phyloP scores from a whole-genome alignment of 768 basidiomycete genomes.

The Infundibulicybe gibba region DNA sequence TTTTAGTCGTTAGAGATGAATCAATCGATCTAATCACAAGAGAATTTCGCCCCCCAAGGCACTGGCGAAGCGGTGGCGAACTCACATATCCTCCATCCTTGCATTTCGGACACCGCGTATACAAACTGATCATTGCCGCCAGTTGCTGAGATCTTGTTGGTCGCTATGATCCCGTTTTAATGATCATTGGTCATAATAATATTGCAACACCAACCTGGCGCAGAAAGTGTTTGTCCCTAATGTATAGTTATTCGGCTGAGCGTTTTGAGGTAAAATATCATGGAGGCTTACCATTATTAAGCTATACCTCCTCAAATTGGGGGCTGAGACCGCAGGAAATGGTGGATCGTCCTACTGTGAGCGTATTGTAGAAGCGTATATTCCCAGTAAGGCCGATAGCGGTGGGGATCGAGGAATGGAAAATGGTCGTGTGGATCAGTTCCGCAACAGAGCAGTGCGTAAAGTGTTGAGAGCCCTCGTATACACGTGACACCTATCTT shows the following conservation, averaged over 20 bases:
- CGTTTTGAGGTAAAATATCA: background rate
- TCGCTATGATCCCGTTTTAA: slow-evolving; percentile 44
- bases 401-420: slow-evolving; percentile 15
- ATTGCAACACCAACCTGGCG: slow-evolving; percentile 53
- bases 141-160: slow-evolving; percentile 73
- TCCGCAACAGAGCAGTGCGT: no score
- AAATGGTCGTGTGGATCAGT: slow-evolving; percentile 35
- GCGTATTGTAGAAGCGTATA: background rate
- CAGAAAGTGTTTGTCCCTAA: slow-evolving; percentile 85
- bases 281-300: slow-evolving; percentile 8
- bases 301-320: background rate
- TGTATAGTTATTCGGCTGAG: slow-evolving; percentile 10
- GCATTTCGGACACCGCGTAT: slow-evolving; percentile 93
- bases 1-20: no score
- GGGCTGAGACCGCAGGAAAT: no score
- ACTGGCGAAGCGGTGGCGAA: no score
- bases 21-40: no score
- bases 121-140: slow-evolving; percentile 68
- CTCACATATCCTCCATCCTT: slow-evolving; percentile 68
- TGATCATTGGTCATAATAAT: slow-evolving; percentile 7
- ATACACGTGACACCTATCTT: no score
- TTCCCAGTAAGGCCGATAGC: slow-evolving; percentile 12
- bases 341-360: no score
- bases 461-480: no score
- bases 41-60: no score